These are phyloP conservation scores for Coniferiporia sulphurascens DNA, from an alignment of 1,284 basidiomycete species.

Conservation along the genomic window DNA sequence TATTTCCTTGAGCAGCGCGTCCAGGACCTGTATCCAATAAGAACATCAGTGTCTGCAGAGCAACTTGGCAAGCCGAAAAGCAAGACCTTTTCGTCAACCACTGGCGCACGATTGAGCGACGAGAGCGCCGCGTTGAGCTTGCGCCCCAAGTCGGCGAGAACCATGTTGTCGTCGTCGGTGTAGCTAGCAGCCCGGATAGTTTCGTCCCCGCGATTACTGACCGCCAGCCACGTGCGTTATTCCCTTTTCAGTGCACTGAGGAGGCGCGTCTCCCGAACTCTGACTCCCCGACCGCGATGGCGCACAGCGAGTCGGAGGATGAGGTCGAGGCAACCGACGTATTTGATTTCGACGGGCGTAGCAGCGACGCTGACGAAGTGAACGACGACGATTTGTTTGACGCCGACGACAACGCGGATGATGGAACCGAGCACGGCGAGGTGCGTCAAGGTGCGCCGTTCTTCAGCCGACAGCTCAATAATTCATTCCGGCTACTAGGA, in stretches of 20 bases:
- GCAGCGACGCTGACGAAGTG: conserved; percentile 21
- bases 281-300: conserved; percentile 33
- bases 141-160: conserved; percentile 92
- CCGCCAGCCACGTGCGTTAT: background rate
- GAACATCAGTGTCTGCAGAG: conserved; percentile 15
- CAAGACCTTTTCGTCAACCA: conserved; percentile 83
- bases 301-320: conserved; percentile 60
- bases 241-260: background rate
- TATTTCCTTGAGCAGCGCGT: conserved; percentile 92
- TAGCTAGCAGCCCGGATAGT: background rate
- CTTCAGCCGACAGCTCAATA: background rate
- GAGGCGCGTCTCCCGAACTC: background rate
- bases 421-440: conserved; percentile 50
- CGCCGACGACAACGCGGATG: conserved; percentile 42
- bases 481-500: conserved; percentile 32
- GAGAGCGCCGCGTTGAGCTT: conserved; percentile 93
- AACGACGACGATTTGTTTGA: conserved; percentile 40
- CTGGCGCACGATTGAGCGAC: conserved; percentile 79
- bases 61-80: conserved; percentile 16
- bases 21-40: conserved; percentile 65
- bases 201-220: background rate
- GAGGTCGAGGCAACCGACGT: conserved; percentile 58
- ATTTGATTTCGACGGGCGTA: conserved; percentile 41
- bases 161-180: conserved; percentile 54
- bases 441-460: conserved; percentile 33